Evolutionary conservation across 2,329 filamentous ascomycete genomes (phyloP), one percentile per base, ranked within the genome.

Genomic region (Fusarium foetens): DNA sequence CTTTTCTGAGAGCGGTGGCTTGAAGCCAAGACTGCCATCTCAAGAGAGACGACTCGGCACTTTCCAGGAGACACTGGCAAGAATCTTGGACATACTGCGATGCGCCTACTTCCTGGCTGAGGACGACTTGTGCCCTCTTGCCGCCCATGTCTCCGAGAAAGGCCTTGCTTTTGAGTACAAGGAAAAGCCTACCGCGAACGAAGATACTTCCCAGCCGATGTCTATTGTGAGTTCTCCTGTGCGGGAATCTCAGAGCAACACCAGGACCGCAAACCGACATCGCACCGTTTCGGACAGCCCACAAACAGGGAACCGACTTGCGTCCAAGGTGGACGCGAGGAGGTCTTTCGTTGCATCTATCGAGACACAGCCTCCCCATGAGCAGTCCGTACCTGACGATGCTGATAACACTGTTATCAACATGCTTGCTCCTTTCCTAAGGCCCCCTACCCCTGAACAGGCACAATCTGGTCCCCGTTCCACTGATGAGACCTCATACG

Each of bases 351-450:
- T 58, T 21, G 31, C 51, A 43, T 62, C 74, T 43, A 60, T 65
- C 8, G 38, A 62, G 41, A 52, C 58, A 19, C 59, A 74, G 58
- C 27, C 48, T 42, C 62, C 46, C 13, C 57, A 66, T 25, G 63
- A 65, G 21, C 58, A 52, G 35, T 55, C 71, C 45, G 71, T 74
- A 16, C 66, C 71, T 36, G 79, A 81, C 12, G 73, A 81, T 25
- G 76, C 77, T 8, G 83, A 86, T 29, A 76, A 75, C 36, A 82
- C 81, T 25, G 83, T 88, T 63, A 82, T 84, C 41, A 81, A 83
- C 58, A 84, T 87, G 77, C 79, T 88, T n/a, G 82, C 85, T 29
- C 84, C 84, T 9, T 87, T 88, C 66, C 74, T 88, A 29, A 81
- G 81, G 53, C 85, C 83, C 54, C 82, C 85, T 31, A 82, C 86